Evolutionary conservation across 1,284 basidiomycete genomes (phyloP), one percentile per base, ranked within the genome.

Genomic region (Tylopilus sp.): DNA sequence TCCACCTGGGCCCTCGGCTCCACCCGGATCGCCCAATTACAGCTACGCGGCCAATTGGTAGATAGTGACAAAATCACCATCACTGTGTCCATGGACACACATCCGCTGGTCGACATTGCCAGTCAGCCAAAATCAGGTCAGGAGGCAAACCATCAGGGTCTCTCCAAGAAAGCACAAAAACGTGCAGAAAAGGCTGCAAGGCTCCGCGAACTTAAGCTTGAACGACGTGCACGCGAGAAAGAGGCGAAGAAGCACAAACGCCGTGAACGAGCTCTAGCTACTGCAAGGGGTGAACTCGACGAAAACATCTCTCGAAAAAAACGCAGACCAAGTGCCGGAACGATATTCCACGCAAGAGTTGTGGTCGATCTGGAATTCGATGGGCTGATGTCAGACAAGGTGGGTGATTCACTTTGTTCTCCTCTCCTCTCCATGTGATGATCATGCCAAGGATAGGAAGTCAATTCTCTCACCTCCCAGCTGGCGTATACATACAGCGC

Each of bases 301-400:
- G 76, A 74, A 3, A 78, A 75, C 9, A 23, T 18, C 36, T 65
- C 67, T 78, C 41, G 74, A 76, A 55, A 73, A 74, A 48, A 71
- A 69, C 30, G 74, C 72, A 39, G 70, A 74, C 42, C 46, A 53
- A 34, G 41, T 70, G 56, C 43, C 26, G 41, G 23, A 6, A 11
- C 19, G 19, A 18, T 61, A 82, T 94, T 92, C 62, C 75, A 77
- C 15, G 91, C 89, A 9, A 81, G 78, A 30, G 77, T 99, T 2
- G 81, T 97, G 18, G 71, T 99, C 25, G 97, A 99, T 71, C 75
- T 97, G 7, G 92, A 86, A 2, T 99, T 99, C 65, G 97, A 99
- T 67, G 83, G 93, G 41, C 77, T 88, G 69, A 99, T 99, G 97
- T 82, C 73, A 41, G 92, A 94, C 48, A 94, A 93, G 75, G 95